A percentile compares a stretch with the other conserved stretches of the same genome.
These are phyloP conservation scores for Geotrichum cucujoidarum DNA, from an alignment of 1,139 yeast species.

Conservation along the genomic window DNA sequence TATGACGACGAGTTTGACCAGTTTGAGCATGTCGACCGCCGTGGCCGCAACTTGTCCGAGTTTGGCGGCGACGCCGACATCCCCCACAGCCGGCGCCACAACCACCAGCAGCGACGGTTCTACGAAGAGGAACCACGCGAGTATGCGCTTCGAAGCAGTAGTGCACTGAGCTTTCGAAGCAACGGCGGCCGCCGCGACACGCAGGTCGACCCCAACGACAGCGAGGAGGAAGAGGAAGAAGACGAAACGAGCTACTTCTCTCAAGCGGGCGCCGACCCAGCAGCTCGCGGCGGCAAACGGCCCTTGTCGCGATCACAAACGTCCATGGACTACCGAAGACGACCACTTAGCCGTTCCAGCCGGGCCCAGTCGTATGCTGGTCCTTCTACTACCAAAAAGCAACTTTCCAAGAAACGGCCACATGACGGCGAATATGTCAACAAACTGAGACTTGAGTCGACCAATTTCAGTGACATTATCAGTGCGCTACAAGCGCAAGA, in stretches of 20 bases:
- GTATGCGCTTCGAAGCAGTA: slow-evolving; percentile 18
- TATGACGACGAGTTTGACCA: slow-evolving; percentile 44
- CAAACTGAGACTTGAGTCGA: slow-evolving; percentile 54
- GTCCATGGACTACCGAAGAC: not conserved
- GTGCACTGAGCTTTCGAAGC: slow-evolving; percentile 18
- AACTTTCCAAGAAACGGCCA: not conserved
- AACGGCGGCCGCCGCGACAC: slow-evolving; percentile 12
- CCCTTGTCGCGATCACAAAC: slow-evolving; percentile 1
- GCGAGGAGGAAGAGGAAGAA: slow-evolving; percentile 25
- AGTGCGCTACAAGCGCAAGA: slow-evolving; percentile 66
- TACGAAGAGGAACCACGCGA: slow-evolving; percentile 10
- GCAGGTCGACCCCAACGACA: slow-evolving; percentile 13
- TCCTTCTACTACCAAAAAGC: not conserved
- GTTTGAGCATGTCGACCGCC: slow-evolving; percentile 7
- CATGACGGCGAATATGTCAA: slow-evolving; percentile 20
- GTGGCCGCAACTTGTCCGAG: slow-evolving; percentile 44
- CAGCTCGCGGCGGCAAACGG: slow-evolving; percentile 19
- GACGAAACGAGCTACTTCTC: slow-evolving; percentile 50
- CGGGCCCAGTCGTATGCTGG: not conserved
- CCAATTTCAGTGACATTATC: slow-evolving; percentile 67
- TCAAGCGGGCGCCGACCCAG: slow-evolving; percentile 30
- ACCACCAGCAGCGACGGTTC: not conserved
- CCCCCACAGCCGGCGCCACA: slow-evolving; percentile 20
- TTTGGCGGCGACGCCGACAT: slow-evolving; percentile 37
- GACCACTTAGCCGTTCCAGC: slow-evolving; percentile 3